Percentiles rank a stretch among this genome's conserved stretches.
Conservation (phyloP, 2,329 filamentous ascomycete genomes). For the Cadophora gregata region DNA sequence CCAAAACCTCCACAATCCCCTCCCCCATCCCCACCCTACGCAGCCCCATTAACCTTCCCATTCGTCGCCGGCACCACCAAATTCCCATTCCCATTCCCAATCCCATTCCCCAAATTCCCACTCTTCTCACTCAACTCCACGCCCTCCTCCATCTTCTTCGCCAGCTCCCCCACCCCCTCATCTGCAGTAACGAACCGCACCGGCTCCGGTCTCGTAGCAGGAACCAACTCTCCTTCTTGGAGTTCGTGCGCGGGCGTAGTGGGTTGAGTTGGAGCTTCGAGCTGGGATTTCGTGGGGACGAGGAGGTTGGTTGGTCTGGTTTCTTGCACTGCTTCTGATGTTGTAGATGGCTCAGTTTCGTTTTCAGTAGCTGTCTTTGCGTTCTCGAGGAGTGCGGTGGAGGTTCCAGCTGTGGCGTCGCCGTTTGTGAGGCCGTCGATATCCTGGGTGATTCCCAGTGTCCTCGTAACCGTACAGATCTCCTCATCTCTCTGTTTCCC, state of each 20-base stretch:
- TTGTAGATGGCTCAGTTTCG: background rate
- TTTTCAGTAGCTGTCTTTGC: background rate
- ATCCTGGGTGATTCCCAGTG: conserved; percentile 1
- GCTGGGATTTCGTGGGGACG: background rate
- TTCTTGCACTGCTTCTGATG: background rate
- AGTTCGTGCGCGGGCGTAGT: conserved; percentile 14
- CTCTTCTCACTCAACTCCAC: conserved; percentile 32
- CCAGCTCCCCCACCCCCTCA: conserved; percentile 27
- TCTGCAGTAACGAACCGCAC: conserved; percentile 35
- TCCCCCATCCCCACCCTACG: conserved; percentile 12
- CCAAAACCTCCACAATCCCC: no score
- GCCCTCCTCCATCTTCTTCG: conserved; percentile 5
- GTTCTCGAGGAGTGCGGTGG: background rate
- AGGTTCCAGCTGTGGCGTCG: background rate
- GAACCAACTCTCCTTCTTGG: conserved; percentile 35
- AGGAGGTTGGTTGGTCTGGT: background rate
- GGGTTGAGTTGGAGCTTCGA: conserved; percentile 12
- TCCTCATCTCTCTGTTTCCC: conserved; percentile 53
- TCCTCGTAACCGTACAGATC: conserved; percentile 36
- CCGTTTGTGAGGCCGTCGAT: conserved; percentile 17
- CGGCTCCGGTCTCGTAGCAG: conserved; percentile 34
- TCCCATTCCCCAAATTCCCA: conserved; percentile 24
- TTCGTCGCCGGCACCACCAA: background rate
- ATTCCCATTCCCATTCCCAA: conserved; percentile 17
- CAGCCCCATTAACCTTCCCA: conserved; percentile 8